Evolutionary conservation across 306 rosid genomes (phyloP).

Genomic region (Prunus davidiana): DNA sequence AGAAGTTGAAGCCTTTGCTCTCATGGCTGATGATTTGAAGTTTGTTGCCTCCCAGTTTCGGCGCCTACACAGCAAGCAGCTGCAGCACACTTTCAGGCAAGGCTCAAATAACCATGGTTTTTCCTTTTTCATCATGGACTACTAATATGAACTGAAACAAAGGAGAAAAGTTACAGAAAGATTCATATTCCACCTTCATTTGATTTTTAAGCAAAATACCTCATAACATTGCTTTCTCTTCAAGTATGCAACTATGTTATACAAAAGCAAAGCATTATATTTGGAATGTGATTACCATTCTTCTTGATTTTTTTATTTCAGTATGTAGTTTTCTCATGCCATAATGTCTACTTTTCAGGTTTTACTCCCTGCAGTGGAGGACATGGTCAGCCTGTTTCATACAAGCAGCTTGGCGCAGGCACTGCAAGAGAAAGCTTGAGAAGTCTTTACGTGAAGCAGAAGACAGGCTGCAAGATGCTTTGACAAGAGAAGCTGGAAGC

Average conservation of each 20-base stretch:
- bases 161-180: too few species aligned
- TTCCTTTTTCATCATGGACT: constrained; percentile 6
- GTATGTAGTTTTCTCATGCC: background rate
- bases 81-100: constrained; percentile 72
- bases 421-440: constrained; percentile 50
- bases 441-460: constrained; percentile 48
- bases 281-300: background rate
- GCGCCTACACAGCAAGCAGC: constrained; percentile 62
- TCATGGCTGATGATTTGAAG: constrained; percentile 70
- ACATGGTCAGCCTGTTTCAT: constrained; percentile 70
- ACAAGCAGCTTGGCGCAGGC: constrained; percentile 73
- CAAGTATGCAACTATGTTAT: background rate
- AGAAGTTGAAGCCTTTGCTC: constrained; percentile 90
- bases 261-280: background rate
- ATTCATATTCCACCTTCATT: too few species aligned
- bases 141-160: too few species aligned
- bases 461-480: constrained; percentile 40
- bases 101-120: constrained; percentile 18
- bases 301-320: background rate
- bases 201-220: too few species aligned
- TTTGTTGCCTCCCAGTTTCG: constrained; percentile 68
- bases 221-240: background rate
- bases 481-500: constrained; percentile 30
- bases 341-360: constrained; percentile 31
- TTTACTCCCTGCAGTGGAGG: constrained; percentile 79